phyloP scores from a whole-genome alignment of 768 basidiomycete species.

The Plicaturopsis crispa region DNA sequence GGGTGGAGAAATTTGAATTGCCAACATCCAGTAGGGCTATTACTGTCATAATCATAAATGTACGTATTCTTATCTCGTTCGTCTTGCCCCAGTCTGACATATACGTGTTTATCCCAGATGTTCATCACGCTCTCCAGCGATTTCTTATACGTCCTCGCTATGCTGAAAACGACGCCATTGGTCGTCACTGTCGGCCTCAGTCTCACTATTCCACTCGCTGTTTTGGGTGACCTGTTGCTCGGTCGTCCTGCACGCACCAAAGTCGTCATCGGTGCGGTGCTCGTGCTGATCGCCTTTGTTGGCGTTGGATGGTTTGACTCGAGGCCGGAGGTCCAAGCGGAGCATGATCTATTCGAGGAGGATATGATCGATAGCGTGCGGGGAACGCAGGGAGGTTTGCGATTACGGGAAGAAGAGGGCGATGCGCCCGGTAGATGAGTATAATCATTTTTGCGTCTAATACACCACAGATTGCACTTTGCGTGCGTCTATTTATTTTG shows the following conservation, averaged over 20 bases:
- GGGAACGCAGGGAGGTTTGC: background rate
- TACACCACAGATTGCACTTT: too few species aligned
- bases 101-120: slow-evolving; percentile 44
- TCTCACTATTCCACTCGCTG: slow-evolving; percentile 88
- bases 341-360: background rate
- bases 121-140: slow-evolving; percentile 77
- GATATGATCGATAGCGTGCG: background rate
- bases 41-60: slow-evolving; percentile 47
- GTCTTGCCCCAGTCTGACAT: background rate
- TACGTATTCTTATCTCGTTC: slow-evolving; percentile 21
- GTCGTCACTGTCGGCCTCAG: slow-evolving; percentile 91
- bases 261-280: slow-evolving; percentile 64
- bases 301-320: slow-evolving; percentile 55
- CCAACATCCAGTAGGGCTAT: slow-evolving; percentile 48
- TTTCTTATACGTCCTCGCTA: slow-evolving; percentile 80
- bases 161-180: slow-evolving; percentile 94
- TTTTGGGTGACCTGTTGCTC: slow-evolving; percentile 71
- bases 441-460: slow-evolving; percentile 11
- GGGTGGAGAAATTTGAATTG: slow-evolving; percentile 66
- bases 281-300: slow-evolving; percentile 77
- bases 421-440: slow-evolving; percentile 6
- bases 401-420: background rate
- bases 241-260: slow-evolving; percentile 46
- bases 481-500: too few species aligned
- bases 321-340: slow-evolving; percentile 1